Evolutionary conservation across 352 stramenopile species (phyloP), one percentile per base, ranked within the genome.

Genomic region (Globisporangium alternatum): DNA sequence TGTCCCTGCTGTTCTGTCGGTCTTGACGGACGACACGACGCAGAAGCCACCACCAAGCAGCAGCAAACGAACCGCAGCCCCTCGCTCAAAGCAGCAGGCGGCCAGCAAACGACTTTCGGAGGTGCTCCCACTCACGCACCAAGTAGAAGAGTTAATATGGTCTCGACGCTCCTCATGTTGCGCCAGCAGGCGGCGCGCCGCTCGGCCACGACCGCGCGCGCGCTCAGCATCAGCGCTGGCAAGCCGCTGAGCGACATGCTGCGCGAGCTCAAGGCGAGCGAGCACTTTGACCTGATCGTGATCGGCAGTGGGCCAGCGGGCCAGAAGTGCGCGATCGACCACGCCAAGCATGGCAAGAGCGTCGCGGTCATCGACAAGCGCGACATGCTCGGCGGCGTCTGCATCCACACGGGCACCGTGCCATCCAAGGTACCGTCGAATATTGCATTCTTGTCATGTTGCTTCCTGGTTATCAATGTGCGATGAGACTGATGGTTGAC

Each of bases 281-380:
- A 94, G 58, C 86, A 96, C 70, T 96, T 95, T 66, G 87, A 96
- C 62, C 65, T 95, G 39, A 94, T 97, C 64, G 89, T 97, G 43
- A 93, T 96, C 60, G 90, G 90, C 70, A 95, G 83, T 53, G 90
- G 90, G 0, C 90, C 90, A 0, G 86, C 90, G 8, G 90, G 88
- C 33, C 88, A 96, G 70, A 96, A 96, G 67, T 97, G 90, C 56
- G 90, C 90, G 39, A 93, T 96, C 54, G 90, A 97, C 67, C 89
- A 83, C 66, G 88, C 86, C 65, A 96, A 96, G 67, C 74, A 85
- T 65, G 90, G 90, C 62, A 87, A 91, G 54, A 86, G 71, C 52
- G 86, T 95, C 51, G 84, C 84, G 19, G 78, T 97, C 51, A 88
- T 97, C 56, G 89, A 97, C 78, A 97, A 97, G 76, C 75, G 72